Conservation (phyloP, 257 asterid species). For the Eucommia ulmoides region DNA sequence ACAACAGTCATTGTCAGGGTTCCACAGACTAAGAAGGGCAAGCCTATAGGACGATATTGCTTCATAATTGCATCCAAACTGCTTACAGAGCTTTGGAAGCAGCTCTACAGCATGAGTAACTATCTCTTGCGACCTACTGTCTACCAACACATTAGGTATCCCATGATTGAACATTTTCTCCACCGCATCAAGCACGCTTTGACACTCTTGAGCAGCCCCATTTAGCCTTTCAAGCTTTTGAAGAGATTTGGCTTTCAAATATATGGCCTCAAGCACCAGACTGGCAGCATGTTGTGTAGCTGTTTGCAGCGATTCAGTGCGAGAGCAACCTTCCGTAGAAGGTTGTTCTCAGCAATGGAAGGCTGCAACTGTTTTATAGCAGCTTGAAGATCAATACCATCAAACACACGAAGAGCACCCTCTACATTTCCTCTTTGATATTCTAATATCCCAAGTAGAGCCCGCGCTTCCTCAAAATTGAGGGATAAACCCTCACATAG, state of each 20-base stretch:
- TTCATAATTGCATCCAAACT: constrained; percentile 55
- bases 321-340: constrained; percentile 46
- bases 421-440: constrained; percentile 83
- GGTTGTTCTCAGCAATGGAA: constrained; percentile 40
- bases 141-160: constrained; percentile 67
- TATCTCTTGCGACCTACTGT: constrained; percentile 88
- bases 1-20: constrained; percentile 75
- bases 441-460: constrained; percentile 84
- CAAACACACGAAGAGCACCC: constrained; percentile 84
- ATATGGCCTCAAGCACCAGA: constrained; percentile 78
- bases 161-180: constrained; percentile 83
- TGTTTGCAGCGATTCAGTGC: no score
- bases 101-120: constrained; percentile 92
- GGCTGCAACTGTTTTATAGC: constrained; percentile 54
- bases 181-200: constrained; percentile 87
- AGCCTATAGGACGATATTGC: constrained; percentile 81
- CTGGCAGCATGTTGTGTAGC: constrained; percentile 91
- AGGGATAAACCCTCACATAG: no score
- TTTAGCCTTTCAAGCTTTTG: constrained; percentile 66
- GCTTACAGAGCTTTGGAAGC: constrained; percentile 91
- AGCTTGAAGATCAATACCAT: constrained; percentile 76
- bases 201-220: constrained; percentile 89
- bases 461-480: constrained; percentile 79
- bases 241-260: constrained; percentile 75
- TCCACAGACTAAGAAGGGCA: constrained; percentile 94